phyloP scores from a whole-genome alignment of 1,284 basidiomycete genomes.

The Puccinia hordei region DNA sequence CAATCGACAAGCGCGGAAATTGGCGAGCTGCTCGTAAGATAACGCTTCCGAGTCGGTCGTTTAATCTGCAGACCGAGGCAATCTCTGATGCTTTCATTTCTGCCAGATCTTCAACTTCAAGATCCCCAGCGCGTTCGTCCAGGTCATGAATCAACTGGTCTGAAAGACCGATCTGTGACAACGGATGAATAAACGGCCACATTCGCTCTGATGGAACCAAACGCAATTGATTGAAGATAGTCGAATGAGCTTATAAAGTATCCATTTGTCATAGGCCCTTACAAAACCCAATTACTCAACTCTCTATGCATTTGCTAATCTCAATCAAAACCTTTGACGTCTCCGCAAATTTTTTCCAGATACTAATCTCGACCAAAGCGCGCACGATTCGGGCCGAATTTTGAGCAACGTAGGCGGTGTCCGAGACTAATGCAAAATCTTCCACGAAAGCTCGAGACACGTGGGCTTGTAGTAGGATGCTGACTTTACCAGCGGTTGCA shows the following conservation, averaged over 20 bases:
- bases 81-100: constrained; percentile 73
- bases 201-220: constrained; percentile 80
- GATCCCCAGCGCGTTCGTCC: constrained; percentile 79
- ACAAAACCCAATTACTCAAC: constrained; percentile 43
- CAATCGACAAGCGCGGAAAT: constrained; percentile 77
- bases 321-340: constrained; percentile 79
- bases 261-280: not conserved
- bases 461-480: constrained; percentile 88
- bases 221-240: not conserved
- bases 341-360: constrained; percentile 87
- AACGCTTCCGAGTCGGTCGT: constrained; percentile 79
- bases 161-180: constrained; percentile 75
- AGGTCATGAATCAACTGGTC: constrained; percentile 79
- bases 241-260: not conserved
- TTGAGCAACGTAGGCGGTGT: constrained; percentile 83
- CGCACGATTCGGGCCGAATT: constrained; percentile 93
- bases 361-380: constrained; percentile 88
- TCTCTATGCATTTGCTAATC: constrained; percentile 73
- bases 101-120: constrained; percentile 75
- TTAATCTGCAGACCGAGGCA: constrained; percentile 81
- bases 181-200: constrained; percentile 94
- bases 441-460: constrained; percentile 80
- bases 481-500: constrained; percentile 93
- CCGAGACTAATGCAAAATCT: constrained; percentile 96
- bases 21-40: constrained; percentile 78